These are phyloP conservation scores for Meira nashicola DNA, from an alignment of 1,284 basidiomycete species.

Conservation along the genomic window DNA sequence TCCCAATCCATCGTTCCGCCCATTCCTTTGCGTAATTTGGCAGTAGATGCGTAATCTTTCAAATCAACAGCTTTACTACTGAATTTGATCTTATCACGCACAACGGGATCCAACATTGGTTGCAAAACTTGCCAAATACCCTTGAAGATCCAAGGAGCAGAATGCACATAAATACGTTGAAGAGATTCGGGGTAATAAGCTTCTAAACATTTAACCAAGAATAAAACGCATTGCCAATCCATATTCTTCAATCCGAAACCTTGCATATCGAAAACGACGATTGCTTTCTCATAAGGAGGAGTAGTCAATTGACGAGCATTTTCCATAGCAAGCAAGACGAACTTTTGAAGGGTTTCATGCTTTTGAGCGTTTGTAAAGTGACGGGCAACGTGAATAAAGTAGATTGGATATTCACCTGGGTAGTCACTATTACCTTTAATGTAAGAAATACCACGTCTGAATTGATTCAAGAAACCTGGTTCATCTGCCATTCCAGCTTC, in stretches of 20 bases:
- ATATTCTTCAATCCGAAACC: conserved; percentile 53
- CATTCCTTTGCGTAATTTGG: conserved; percentile 50
- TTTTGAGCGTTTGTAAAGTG: conserved; percentile 52
- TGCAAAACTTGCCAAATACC: conserved; percentile 52
- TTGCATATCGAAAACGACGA: conserved; percentile 50
- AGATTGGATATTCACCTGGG: conserved; percentile 48
- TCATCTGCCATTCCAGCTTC: conserved; percentile 51
- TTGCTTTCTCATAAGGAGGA: conserved; percentile 46
- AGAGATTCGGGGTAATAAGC: conserved; percentile 52
- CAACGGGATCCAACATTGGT: conserved; percentile 51
- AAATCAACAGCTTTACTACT: conserved; percentile 46
- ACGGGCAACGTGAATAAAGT: conserved; percentile 52
- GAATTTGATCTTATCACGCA: conserved; percentile 52
- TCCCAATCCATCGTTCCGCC: conserved; percentile 53
- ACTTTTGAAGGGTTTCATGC: conserved; percentile 49
- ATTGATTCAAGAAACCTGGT: conserved; percentile 51
- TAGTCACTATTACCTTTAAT: conserved; percentile 47
- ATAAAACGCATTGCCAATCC: conserved; percentile 52
- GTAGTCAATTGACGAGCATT: conserved; percentile 46
- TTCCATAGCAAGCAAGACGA: conserved; percentile 51
- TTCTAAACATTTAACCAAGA: conserved; percentile 52
- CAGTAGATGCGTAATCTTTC: conserved; percentile 36
- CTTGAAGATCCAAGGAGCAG: conserved; percentile 52
- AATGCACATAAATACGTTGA: conserved; percentile 51
- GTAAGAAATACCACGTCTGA: conserved; percentile 52